Evolutionary conservation across 1,139 yeast genomes (phyloP), one percentile per base, ranked within the genome.

Genomic region (Kluyveromyces marxianus): DNA sequence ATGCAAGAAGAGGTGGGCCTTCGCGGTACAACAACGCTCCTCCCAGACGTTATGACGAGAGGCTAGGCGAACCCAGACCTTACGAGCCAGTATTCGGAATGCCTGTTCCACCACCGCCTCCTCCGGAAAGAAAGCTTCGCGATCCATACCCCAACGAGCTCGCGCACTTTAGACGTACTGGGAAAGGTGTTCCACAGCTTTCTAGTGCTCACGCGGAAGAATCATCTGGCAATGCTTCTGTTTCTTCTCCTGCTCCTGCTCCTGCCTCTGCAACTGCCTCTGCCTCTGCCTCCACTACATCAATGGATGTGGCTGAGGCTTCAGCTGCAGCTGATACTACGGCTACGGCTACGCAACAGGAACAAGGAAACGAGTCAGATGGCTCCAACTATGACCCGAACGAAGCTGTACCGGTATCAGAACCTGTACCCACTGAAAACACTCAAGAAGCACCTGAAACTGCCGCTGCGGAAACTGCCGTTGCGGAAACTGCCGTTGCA

Each of bases 81-180:
- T 38, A 35, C 46, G 53, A 35, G 49, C 53, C 26, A 54, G 62
- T 48, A 59, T 54, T 43, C 56, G 55, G 44, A 50, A 53, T 34
- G 4, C 41, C 41, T 5, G 26, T 30, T 10, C 26, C 41, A n/a
- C 8, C 6, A 4, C 41, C 41, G 4, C 8, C 25, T 10, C 26
- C 41, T 8, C 8, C 6, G n/a, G 41, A 37, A 26, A 37, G 34
- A 29, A 37, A 29, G 10, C 34, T 21, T n/a, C 28, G 41, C n/a
- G 41, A 37, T 4, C 33, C 34, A 26, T 14, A 14, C 21, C 21
- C 21, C 21, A 14, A 14, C 21, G 21, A 14, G 21, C 21, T 14
- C 21, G 21, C 21, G 21, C 21, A 14, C 21, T 14, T 14, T 14
- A 14, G 21, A 14, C 21, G 21, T 14, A 14, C 21, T 14, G 21